Evolutionary conservation across 345 rosid genomes (phyloP).

Genomic region (Rhodomyrtus tomentosa): DNA sequence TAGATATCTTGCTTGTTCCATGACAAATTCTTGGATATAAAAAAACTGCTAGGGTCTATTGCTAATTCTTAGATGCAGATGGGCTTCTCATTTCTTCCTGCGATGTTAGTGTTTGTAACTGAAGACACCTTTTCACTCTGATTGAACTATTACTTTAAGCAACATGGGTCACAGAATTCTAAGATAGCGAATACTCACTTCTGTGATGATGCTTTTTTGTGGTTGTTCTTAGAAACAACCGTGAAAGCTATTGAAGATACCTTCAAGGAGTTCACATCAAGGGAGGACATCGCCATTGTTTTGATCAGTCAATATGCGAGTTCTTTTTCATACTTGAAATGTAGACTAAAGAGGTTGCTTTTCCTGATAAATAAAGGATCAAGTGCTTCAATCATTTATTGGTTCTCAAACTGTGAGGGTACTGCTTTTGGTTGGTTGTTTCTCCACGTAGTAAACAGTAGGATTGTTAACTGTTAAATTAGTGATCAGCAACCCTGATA

Average conservation of each 20-base stretch:
- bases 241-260: conserved; percentile 77
- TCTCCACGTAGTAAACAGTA: background rate
- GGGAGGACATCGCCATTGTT: conserved; percentile 68
- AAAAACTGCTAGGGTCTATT: background rate
- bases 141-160: background rate
- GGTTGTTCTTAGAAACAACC: conserved; percentile 43
- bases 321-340: conserved; percentile 1
- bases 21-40: background rate
- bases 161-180: background rate
- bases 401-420: background rate
- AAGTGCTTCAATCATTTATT: background rate
- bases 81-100: background rate
- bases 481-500: background rate
- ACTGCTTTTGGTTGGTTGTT: background rate
- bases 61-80: background rate
- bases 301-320: conserved; percentile 81
- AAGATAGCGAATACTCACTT: background rate
- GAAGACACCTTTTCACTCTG: background rate
- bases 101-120: background rate
- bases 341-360: background rate
- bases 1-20: background rate
- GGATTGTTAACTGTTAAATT: background rate
- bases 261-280: conserved; percentile 68
- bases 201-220: background rate
- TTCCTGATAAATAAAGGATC: background rate